These are phyloP conservation scores for Neurospora tetraspora DNA, from an alignment of 495 filamentous ascomycete species.

Conservation along the genomic window DNA sequence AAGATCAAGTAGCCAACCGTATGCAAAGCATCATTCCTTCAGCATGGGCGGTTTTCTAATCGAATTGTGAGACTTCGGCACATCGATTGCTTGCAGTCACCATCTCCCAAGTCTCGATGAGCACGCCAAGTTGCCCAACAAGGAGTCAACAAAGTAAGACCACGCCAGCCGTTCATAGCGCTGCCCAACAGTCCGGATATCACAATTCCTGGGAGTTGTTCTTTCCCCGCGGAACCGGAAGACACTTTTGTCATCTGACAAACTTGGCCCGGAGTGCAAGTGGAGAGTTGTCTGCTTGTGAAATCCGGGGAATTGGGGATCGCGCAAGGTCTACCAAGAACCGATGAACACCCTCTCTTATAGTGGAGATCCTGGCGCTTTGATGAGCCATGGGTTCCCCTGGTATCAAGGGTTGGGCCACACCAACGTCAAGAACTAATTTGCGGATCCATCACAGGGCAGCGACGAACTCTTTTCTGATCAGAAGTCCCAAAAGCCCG, in stretches of 20 bases:
- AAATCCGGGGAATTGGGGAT: neutral
- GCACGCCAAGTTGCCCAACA: neutral
- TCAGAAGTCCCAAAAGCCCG: neutral
- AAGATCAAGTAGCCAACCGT: neutral
- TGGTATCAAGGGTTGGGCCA: neutral
- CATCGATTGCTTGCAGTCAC: neutral
- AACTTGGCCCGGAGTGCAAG: neutral
- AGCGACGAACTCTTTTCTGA: neutral
- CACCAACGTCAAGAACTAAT: neutral
- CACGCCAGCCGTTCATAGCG: neutral
- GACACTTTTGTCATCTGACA: neutral
- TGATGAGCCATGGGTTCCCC: neutral
- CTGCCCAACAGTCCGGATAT: neutral
- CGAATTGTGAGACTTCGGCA: neutral
- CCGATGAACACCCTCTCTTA: neutral
- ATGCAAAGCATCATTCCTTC: neutral
- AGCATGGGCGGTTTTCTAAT: neutral
- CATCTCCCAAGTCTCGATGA: neutral
- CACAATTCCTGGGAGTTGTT: neutral
- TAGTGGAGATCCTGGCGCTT: neutral
- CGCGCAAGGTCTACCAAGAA: neutral
- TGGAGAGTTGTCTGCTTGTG: neutral
- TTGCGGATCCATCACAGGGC: neutral
- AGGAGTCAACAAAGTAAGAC: neutral
- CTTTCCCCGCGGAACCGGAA: neutral